Evolutionary conservation across 495 filamentous ascomycete species (phyloP).

Genomic region (Penicillium goetzii): DNA sequence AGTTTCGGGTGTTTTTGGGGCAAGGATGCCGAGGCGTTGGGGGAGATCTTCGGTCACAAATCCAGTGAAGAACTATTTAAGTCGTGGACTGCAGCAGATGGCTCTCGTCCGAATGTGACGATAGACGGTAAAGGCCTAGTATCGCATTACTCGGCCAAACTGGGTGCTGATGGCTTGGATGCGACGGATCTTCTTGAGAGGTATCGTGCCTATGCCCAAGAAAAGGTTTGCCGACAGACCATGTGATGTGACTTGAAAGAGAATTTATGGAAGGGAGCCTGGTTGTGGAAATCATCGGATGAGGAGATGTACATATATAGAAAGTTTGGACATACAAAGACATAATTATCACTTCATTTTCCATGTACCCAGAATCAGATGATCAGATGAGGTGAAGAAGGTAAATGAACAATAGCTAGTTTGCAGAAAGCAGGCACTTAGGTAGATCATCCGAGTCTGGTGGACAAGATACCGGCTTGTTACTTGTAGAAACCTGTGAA

Average conservation of each 20-base stretch:
- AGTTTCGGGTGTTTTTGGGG: slow-evolving; percentile 56
- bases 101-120: slow-evolving; percentile 34
- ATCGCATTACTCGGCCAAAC: slow-evolving; percentile 51
- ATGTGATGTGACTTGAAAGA: slow-evolving; percentile 5
- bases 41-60: slow-evolving; percentile 20
- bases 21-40: slow-evolving; percentile 36
- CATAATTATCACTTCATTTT: not conserved
- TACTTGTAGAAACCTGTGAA: too few relatives aligned
- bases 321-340: not conserved
- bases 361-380: too few relatives aligned
- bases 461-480: too few relatives aligned
- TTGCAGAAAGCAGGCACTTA: too few relatives aligned
- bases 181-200: slow-evolving; percentile 55
- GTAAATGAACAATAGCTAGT: too few relatives aligned
- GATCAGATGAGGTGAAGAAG: too few relatives aligned
- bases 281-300: not conserved
- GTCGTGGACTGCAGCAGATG: slow-evolving; percentile 10
- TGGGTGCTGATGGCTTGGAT: slow-evolving; percentile 43
- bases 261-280: not conserved
- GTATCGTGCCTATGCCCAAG: slow-evolving; percentile 56
- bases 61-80: slow-evolving; percentile 5
- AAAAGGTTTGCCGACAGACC: slow-evolving; percentile 44
- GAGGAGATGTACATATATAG: not conserved
- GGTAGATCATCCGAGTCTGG: too few relatives aligned
- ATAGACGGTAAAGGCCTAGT: slow-evolving; percentile 58